Evolutionary conservation across 1,139 yeast species (phyloP), one percentile per base, ranked within the genome.

Genomic region (Taphrina deformans): DNA sequence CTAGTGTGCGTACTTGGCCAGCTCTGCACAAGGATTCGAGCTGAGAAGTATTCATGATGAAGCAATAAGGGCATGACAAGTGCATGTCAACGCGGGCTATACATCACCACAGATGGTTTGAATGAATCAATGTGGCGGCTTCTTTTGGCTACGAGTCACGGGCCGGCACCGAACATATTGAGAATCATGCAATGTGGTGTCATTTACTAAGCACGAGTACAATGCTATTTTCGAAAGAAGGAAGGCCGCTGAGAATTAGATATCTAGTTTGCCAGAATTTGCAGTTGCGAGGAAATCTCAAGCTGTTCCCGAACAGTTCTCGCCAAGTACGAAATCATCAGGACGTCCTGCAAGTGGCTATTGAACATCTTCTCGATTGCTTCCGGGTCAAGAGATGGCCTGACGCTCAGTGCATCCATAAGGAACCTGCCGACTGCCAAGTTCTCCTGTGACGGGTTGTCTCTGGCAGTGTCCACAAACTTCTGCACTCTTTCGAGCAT

Each of bases 261-360:
- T 10, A 31, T n/a, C 44, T 33, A 29, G 29, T 51, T 29, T 14
- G 55, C 53, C 27, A 67, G 53, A 46, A 65, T 46, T 18, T 52
- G 58, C 45, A 64, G 46, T 53, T 65, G 65, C 18, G 62, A 48
- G 55, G 64, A 53, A 41, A 66, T 53, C 44, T 69, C 71, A 61
- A 70, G 60, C 63, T 90, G 97, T 70, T 91, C 89, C 79, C 88
- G 88, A 72, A 90, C 86, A 63, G 95, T 89, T 73, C 87, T 86
- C 67, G 96, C 88, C 77, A 90, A 82, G 75, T 86, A 88, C 73
- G 89, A 95, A 70, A 90, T 83, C 86, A 89, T 85, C 69, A 88
- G 82, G 52, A 90, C 86, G 73, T 90, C 96, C 76, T 89, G 92
- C 74, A 87, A 80, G 75, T 89, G 92, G 65, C 84, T 82, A 73